Base-by-base conservation (phyloP, 192 early-diverging fungal species). In the Funneliformis geosporum region DNA sequence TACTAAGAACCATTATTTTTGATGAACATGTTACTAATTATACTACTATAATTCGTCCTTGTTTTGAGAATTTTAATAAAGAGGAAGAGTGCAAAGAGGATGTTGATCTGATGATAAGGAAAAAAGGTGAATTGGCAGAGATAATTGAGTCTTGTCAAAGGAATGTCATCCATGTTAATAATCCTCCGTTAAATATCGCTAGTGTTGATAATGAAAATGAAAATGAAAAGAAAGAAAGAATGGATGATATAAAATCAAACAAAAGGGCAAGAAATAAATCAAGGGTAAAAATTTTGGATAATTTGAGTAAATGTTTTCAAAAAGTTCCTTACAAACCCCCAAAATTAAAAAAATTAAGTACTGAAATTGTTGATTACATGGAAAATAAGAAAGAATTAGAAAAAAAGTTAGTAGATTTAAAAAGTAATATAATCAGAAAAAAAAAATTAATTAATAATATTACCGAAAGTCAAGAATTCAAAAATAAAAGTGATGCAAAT, bases 121-220 rank as follows among this genome's bases (percentile, higher is more conserved):
- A 5, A 43, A 8, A 8, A 43, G 42, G 42, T 43, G 40, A 68
- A 68, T 38, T 68, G 16, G 16, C 65, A 23, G 65, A 67, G 25
- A 67, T 67, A 67, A 28, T 67, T 28, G 27, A 23, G 3, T 67
- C 65, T 25, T 67, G 65, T 67, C 65, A 67, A 67, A 25, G n/a
- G 7, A 67, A 25, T 28, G 27, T 67, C 2, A 27, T 67, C 27
- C 65, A 67, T 67, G 65, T 67, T 11, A 12, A 67, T 23, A 67
- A 67, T 28, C 27, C 65, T 38, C 14, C 65, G n/a, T n/a, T n/a
- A n/a, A n/a, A n/a, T n/a, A n/a, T n/a, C n/a, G n/a, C n/a, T n/a
- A n/a, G n/a, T 11, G n/a, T 67, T 12, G 27, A 25, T 2, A 23
- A 2, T 67, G 42, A 43, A 43, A 8, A 43, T 43, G 42, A 43